These are phyloP conservation scores for Acorus gramineus DNA, from an alignment of 106 monocot species.

Conservation along the genomic window DNA sequence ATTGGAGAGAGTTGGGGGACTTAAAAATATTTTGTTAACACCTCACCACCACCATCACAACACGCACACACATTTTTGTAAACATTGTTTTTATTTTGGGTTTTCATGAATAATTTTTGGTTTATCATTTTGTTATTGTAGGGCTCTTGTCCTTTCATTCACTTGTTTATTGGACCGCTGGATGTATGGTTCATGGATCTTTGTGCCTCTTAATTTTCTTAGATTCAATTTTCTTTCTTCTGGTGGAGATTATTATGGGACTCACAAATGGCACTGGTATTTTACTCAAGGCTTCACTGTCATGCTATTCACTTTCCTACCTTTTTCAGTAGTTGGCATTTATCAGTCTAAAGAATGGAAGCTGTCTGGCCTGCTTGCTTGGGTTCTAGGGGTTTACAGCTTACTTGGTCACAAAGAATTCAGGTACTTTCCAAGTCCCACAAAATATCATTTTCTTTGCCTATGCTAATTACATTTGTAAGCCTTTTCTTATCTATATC, in stretches of 20 bases:
- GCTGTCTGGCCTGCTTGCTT: constrained; percentile 72
- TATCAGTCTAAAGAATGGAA: constrained; percentile 72
- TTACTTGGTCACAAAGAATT: constrained; percentile 97
- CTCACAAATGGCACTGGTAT: constrained; percentile 94
- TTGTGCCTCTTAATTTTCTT: constrained; percentile 93
- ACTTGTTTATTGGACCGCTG: constrained; percentile 53
- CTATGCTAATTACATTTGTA: too few species aligned
- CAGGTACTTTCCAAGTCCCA: constrained; percentile 33
- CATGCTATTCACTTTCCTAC: constrained; percentile 84
- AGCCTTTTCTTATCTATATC: too few species aligned
- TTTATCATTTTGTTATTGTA: constrained; percentile 22
- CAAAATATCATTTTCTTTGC: too few species aligned
- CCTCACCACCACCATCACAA: too few species aligned
- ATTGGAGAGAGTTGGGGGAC: too few species aligned
- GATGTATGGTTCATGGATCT: constrained; percentile 74
- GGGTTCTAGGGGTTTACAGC: constrained; percentile 84
- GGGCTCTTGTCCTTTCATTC: constrained; percentile 35
- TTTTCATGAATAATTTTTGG: neutral
- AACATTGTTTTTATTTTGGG: neutral
- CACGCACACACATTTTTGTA: neutral
- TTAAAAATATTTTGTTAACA: too few species aligned
- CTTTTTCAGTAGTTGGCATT: constrained; percentile 61
- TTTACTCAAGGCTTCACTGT: constrained; percentile 82
- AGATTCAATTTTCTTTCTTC: constrained; percentile 95
- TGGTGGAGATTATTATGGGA: constrained; percentile 94